Conservation (phyloP, 768 basidiomycete genomes). For the Scleroderma bovista region DNA sequence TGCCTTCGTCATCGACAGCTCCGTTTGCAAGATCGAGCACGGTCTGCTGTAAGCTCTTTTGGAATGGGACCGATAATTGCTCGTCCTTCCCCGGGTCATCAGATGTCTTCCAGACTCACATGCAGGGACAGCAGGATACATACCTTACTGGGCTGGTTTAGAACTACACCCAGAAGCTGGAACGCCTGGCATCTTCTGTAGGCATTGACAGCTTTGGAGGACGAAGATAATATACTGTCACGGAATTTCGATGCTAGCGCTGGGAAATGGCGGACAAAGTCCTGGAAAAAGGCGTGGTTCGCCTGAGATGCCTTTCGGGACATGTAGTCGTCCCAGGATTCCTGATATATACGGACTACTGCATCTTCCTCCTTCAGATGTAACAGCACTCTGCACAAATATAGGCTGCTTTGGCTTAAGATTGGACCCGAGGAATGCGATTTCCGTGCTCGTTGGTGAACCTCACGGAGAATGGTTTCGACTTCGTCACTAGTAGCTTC, state of each 20-base stretch:
- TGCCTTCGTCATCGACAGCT: conserved; percentile 42
- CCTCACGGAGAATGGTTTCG: conserved; percentile 45
- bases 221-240: conserved; percentile 49
- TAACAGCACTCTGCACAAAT: conserved; percentile 52
- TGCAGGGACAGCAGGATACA: not conserved
- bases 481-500: conserved; percentile 26
- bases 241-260: conserved; percentile 60
- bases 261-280: conserved; percentile 67
- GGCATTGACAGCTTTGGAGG: conserved; percentile 59
- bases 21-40: conserved; percentile 44
- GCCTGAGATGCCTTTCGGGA: conserved; percentile 77
- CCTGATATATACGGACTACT: conserved; percentile 51
- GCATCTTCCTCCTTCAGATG: conserved; percentile 33
- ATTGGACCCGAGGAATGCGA: conserved; percentile 51
- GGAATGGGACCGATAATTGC: conserved; percentile 31
- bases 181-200: conserved; percentile 75
- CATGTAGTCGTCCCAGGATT: conserved; percentile 70
- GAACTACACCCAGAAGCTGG: conserved; percentile 60
- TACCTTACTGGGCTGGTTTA: conserved; percentile 38
- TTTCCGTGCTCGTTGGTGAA: conserved; percentile 72
- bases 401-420: conserved; percentile 66
- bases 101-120: not conserved
- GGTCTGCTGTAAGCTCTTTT: conserved; percentile 43
- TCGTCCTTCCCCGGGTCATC: conserved; percentile 25
- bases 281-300: conserved; percentile 69